These are phyloP conservation scores for Colletotrichum sp. DNA, from an alignment of 2,329 filamentous ascomycete genomes.

Conservation along the genomic window DNA sequence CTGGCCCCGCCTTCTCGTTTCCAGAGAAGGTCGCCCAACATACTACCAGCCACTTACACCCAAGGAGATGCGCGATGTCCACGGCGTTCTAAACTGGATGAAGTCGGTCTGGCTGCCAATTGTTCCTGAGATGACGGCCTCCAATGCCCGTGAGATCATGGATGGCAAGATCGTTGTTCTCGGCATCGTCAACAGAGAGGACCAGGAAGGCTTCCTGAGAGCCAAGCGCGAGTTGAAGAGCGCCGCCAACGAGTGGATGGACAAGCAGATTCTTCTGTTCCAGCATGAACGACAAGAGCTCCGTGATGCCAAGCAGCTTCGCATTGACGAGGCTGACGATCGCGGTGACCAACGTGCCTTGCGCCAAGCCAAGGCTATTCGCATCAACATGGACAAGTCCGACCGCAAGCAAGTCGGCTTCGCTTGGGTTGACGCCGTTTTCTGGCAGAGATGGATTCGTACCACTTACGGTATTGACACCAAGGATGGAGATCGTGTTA, in stretches of 20 bases:
- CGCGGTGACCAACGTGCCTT: constrained; percentile 88
- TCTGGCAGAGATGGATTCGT: constrained; percentile 96
- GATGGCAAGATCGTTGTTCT: constrained; percentile 93
- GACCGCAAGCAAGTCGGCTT: constrained; percentile 90
- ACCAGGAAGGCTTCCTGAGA: constrained; percentile 77
- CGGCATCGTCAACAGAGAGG: constrained; percentile 81
- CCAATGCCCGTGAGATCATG: constrained; percentile 95
- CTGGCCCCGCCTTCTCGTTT: constrained; percentile 92
- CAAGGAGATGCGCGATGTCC: constrained; percentile 88
- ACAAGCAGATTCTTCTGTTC: constrained; percentile 90
- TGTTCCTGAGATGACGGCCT: constrained; percentile 89
- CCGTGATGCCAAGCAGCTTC: constrained; percentile 90
- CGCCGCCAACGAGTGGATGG: constrained; percentile 96
- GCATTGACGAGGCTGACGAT: constrained; percentile 96
- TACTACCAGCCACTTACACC: constrained; percentile 91
- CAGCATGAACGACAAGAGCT: constrained; percentile 93
- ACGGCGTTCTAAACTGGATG: constrained; percentile 87
- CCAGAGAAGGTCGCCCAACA: constrained; percentile 84
- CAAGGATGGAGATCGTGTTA: constrained; percentile 85
- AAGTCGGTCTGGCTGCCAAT: constrained; percentile 94
- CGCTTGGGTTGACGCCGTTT: constrained; percentile 95
- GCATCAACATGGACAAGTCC: constrained; percentile 87
- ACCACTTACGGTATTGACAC: constrained; percentile 95
- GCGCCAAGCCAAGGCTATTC: constrained; percentile 86
- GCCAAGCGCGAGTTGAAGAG: constrained; percentile 93